Evolutionary conservation across 2,329 filamentous ascomycete species (phyloP).

Genomic region (Aureobasidium vineae): DNA sequence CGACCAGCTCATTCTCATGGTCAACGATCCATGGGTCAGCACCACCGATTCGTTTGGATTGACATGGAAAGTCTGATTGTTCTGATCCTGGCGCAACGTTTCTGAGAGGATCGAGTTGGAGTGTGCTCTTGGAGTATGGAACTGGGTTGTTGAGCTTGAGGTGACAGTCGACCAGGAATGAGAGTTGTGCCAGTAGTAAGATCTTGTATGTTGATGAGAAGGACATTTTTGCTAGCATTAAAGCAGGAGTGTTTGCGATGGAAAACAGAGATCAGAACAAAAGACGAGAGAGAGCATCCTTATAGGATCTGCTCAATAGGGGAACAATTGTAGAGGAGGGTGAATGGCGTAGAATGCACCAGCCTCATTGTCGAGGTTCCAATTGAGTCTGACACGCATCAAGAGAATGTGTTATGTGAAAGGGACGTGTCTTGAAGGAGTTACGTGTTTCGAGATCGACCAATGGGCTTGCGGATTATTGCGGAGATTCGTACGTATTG

Average conservation of each 20-base stretch:
- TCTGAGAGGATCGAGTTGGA: constrained; percentile 64
- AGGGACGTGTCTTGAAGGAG: constrained; percentile 11
- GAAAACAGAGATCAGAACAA: background rate
- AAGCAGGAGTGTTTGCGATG: background rate
- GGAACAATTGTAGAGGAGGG: background rate
- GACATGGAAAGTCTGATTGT: constrained; percentile 70
- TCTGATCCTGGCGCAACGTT: constrained; percentile 47
- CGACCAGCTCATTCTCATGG: constrained; percentile 48
- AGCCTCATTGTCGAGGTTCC: constrained; percentile 23
- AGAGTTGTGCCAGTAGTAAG: constrained; percentile 21
- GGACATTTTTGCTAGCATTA: background rate
- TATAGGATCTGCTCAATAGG: constrained; percentile 15
- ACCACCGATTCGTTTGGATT: constrained; percentile 49
- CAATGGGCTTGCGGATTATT: background rate
- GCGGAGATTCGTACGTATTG: background rate
- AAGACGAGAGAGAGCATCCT: background rate
- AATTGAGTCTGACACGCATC: background rate
- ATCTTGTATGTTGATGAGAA: background rate
- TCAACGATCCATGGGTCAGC: constrained; percentile 64
- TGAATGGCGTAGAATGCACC: constrained; percentile 10
- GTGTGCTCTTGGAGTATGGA: constrained; percentile 57
- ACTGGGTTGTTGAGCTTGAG: constrained; percentile 69
- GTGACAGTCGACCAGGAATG: constrained; percentile 61
- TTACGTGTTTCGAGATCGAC: constrained; percentile 8
- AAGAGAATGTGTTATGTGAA: constrained; percentile 10